Percentiles rank a stretch among this genome's conserved stretches.
Evolutionary conservation across 1,284 basidiomycete genomes (phyloP).

Genomic region (Acaromyces ingoldii): DNA sequence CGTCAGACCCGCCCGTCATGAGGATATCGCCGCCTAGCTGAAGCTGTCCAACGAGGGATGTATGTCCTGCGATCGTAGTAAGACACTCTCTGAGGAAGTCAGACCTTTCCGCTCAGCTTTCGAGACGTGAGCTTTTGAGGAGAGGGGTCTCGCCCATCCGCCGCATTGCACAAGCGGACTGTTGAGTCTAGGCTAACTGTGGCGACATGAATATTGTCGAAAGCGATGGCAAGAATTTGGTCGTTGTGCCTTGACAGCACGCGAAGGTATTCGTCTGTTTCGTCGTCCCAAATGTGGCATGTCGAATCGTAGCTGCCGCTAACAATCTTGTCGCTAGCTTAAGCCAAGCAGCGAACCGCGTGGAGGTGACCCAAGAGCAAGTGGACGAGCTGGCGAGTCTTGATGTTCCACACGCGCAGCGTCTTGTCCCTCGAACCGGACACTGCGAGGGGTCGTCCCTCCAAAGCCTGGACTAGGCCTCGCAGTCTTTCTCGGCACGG

Average conservation of each 20-base stretch:
- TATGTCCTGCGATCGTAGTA: conserved; percentile 85
- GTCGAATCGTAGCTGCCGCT: conserved; percentile 87
- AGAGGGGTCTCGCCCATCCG: conserved; percentile 71
- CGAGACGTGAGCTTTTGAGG: no score
- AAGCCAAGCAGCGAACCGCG: conserved; percentile 83
- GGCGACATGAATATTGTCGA: conserved; percentile 77
- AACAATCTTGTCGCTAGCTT: conserved; percentile 71
- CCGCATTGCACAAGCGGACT: conserved; percentile 46
- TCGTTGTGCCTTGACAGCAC: conserved; percentile 82
- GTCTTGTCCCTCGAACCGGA: conserved; percentile 83
- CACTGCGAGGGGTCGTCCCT: conserved; percentile 79
- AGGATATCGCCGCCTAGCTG: conserved; percentile 71
- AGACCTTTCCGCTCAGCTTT: no score
- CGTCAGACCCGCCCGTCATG: conserved; percentile 87
- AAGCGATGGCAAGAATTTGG: conserved; percentile 89
- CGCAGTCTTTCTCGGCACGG: no score
- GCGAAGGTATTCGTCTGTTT: conserved; percentile 65
- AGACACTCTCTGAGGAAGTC: no score
- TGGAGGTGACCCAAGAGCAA: conserved; percentile 72
- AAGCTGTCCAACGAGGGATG: conserved; percentile 86
- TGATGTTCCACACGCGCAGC: conserved; percentile 88
- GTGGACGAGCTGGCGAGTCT: conserved; percentile 66
- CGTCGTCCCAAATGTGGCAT: conserved; percentile 47
- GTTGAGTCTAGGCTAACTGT: conserved; percentile 67
- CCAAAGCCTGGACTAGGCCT: no score